phyloP scores from a whole-genome alignment of 192 early-diverging fungal genomes.

The Polychytrium aggregatum region DNA sequence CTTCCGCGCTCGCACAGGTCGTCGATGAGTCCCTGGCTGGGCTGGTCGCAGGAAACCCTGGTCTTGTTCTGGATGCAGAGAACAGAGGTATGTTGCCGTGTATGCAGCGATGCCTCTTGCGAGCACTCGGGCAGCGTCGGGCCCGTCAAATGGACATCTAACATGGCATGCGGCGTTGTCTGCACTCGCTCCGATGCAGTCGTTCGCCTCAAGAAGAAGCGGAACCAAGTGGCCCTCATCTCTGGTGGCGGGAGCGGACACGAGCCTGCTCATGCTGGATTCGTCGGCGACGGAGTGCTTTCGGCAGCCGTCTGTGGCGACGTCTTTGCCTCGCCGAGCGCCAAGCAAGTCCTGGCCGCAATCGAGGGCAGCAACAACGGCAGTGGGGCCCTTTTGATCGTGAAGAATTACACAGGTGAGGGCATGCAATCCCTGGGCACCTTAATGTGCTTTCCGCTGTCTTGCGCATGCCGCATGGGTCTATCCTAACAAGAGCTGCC shows the following conservation, averaged over 20 bases:
- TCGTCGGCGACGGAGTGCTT: constrained; percentile 63
- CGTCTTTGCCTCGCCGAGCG: constrained; percentile 78
- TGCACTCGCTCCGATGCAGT: constrained; percentile 26
- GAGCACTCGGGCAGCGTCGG: too few relatives aligned
- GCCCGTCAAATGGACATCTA: too few relatives aligned
- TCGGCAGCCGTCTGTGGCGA: constrained; percentile 69
- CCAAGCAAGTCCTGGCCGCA: constrained; percentile 65
- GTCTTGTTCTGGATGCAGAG: background rate
- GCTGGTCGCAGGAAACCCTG: constrained; percentile 4
- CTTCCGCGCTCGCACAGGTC: constrained; percentile 2
- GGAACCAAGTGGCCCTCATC: constrained; percentile 61
- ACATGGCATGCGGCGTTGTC: background rate
- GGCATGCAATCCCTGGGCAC: constrained; percentile 37
- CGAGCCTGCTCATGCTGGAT: constrained; percentile 74
- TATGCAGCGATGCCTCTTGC: too few relatives aligned
- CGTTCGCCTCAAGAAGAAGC: constrained; percentile 40
- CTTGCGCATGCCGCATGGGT: too few relatives aligned
- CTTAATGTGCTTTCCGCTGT: too few relatives aligned
- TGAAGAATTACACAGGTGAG: constrained; percentile 88
- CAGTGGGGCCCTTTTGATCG: constrained; percentile 61
- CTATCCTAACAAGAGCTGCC: too few relatives aligned
- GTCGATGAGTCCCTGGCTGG: constrained; percentile 12
- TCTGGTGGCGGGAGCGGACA: constrained; percentile 79
- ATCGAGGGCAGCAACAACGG: constrained; percentile 48
- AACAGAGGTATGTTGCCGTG: constrained; percentile 9